Evolutionary conservation across 2,329 filamentous ascomycete genomes (phyloP), one percentile per base, ranked within the genome.

Genomic region (Pseudogymnoascus sp.): DNA sequence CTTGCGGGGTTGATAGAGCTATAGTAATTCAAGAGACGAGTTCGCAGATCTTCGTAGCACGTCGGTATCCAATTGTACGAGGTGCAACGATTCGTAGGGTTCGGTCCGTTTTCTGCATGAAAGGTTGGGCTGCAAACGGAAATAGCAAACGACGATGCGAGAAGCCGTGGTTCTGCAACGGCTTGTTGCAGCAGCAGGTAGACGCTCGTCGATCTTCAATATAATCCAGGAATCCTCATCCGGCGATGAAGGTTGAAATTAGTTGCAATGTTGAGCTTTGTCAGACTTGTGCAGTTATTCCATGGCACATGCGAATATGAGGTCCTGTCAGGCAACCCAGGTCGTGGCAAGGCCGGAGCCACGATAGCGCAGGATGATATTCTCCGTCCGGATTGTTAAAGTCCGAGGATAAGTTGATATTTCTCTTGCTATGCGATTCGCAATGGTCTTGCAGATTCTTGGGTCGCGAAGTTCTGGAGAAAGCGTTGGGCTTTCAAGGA

Each of bases 221-320:
- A 52, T 52, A 31, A 52, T 31, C 45, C 45, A 52, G n/a, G 26
- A 52, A 52, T 31, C 45, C 23, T 52, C 45, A 52, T 52, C 45
- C 45, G 45, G 45, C n/a, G 45, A 7, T 52, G 26, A 31, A 52
- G 6, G 14, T 52, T 14, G 12, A 31, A 16, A 16, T 52, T 23
- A 31, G 29, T 52, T 31, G 26, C 45, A 21, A 52, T 11, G 8
- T 4, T 19, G 23, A 26, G 19, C 2, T 26, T 45, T 49, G 26
- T 49, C 21, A 21, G 21, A 21, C 14, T 49, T 49, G 43, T 31
- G 23, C 45, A 31, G n/a, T 52, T 52, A 49, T n/a, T n/a, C 43
- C 26, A 49, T 29, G 29, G 14, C 23, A 29, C 23, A 49, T 49
- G 23, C 14, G 23, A 49, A 49, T 49, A 29, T 23, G 23, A 49